Conservation (phyloP, 2,329 filamentous ascomycete genomes). For the Alternaria brassicae region DNA sequence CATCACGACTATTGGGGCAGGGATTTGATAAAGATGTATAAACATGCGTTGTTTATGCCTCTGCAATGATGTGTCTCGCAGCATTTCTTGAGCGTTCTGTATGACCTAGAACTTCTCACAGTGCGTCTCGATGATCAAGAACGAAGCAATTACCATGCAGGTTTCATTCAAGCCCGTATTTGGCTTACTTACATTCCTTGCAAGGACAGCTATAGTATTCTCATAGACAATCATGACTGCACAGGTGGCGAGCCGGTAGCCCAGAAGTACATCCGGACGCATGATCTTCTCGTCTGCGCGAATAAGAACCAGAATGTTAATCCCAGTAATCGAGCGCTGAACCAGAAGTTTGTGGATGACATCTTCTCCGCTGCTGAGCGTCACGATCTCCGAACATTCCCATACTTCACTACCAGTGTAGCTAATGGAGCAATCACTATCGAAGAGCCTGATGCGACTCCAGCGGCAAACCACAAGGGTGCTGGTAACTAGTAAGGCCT, state of each 20-base stretch:
- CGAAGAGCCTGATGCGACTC: conserved; percentile 33
- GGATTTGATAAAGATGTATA: neutral
- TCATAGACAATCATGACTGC: conserved; percentile 39
- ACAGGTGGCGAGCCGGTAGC: conserved; percentile 21
- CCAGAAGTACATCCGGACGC: conserved; percentile 29
- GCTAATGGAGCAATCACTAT: conserved; percentile 29
- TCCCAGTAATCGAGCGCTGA: conserved; percentile 32
- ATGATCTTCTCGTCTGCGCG: conserved; percentile 35
- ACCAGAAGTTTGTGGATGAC: conserved; percentile 33
- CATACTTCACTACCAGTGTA: conserved; percentile 34
- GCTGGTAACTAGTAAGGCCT: conserved; percentile 36
- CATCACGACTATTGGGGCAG: neutral
- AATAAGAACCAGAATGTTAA: conserved; percentile 44
- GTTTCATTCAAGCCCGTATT: neutral
- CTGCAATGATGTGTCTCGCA: neutral
- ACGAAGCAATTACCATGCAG: neutral
- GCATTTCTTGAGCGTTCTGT: neutral
- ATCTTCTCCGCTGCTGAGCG: conserved; percentile 18
- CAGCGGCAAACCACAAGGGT: conserved; percentile 38
- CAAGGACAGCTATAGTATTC: conserved; percentile 10
- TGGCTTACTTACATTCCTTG: neutral
- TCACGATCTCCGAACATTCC: conserved; percentile 28
- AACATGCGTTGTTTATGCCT: neutral
- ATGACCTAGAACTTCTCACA: neutral
- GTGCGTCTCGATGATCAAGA: fast-evolving